phyloP scores from a whole-genome alignment of 495 filamentous ascomycete genomes.

The Penicillium riverlandense region DNA sequence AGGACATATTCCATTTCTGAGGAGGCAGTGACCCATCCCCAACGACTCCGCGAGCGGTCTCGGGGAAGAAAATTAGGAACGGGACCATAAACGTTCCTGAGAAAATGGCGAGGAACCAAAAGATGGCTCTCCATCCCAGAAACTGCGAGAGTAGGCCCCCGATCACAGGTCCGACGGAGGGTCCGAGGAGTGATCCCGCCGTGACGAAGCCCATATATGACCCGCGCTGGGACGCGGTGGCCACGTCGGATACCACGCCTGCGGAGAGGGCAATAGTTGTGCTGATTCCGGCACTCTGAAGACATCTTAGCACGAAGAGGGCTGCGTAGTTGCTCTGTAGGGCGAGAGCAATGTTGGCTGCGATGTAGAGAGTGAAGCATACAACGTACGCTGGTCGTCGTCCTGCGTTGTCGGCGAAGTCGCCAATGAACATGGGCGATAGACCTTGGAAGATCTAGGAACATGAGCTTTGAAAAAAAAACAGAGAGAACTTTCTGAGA shows the following conservation, averaged over 20 bases:
- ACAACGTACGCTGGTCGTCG: slow-evolving; percentile 41
- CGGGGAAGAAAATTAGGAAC: slow-evolving; percentile 31
- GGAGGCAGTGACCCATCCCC: slow-evolving; percentile 34
- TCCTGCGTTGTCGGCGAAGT: slow-evolving; percentile 40
- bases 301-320: slow-evolving; percentile 38
- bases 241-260: slow-evolving; percentile 37
- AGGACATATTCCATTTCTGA: slow-evolving; percentile 26
- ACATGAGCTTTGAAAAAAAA: no score
- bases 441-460: slow-evolving; percentile 42
- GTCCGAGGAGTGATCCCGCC: slow-evolving; percentile 31
- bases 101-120: slow-evolving; percentile 69
- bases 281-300: slow-evolving; percentile 45
- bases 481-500: no score
- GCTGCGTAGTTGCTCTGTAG: slow-evolving; percentile 39
- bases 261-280: slow-evolving; percentile 36
- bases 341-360: slow-evolving; percentile 44
- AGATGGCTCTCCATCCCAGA: slow-evolving; percentile 64
- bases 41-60: slow-evolving; percentile 40
- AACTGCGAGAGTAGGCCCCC: slow-evolving; percentile 59
- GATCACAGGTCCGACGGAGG: slow-evolving; percentile 54
- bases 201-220: slow-evolving; percentile 36
- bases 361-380: slow-evolving; percentile 39
- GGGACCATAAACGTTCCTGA: slow-evolving; percentile 31
- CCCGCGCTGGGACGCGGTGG: slow-evolving; percentile 34
- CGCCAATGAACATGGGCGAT: slow-evolving; percentile 41